A percentile compares a stretch with the other conserved stretches of the same genome.
Evolutionary conservation across 2,329 filamentous ascomycete genomes (phyloP).

Genomic region (Seiridium cupressi): DNA sequence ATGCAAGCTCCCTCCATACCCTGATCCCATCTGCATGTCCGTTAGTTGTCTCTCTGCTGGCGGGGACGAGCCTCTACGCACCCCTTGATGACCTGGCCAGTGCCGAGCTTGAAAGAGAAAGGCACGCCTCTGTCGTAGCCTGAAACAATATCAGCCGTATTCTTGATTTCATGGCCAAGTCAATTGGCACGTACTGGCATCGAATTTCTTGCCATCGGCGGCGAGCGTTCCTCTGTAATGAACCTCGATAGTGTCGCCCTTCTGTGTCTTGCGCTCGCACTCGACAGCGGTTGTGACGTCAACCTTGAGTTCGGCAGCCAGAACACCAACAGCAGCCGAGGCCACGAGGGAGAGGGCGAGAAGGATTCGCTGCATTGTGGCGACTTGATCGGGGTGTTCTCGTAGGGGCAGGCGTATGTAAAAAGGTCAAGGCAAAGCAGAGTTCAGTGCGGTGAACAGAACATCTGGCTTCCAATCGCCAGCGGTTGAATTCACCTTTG

Average conservation of each 20-base stretch:
- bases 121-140: slow-evolving; percentile 75
- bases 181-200: slow-evolving; percentile 56
- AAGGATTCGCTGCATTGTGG: slow-evolving; percentile 48
- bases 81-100: slow-evolving; percentile 86
- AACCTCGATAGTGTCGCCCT: slow-evolving; percentile 78
- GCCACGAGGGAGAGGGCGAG: slow-evolving; percentile 49
- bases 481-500: background rate
- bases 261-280: slow-evolving; percentile 74
- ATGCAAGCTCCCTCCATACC: slow-evolving; percentile 93
- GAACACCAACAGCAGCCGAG: slow-evolving; percentile 47
- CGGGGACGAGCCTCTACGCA: slow-evolving; percentile 38
- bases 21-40: slow-evolving; percentile 72
- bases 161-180: background rate
- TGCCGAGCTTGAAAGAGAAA: slow-evolving; percentile 76
- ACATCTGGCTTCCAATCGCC: background rate
- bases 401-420: background rate
- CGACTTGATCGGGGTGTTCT: background rate
- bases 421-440: background rate
- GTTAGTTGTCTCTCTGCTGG: background rate
- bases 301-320: slow-evolving; percentile 69
- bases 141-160: slow-evolving; percentile 41
- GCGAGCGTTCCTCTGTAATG: slow-evolving; percentile 86
- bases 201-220: slow-evolving; percentile 76
- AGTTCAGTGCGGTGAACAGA: background rate
- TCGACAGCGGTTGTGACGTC: slow-evolving; percentile 72